Conservation (phyloP, 2,329 filamentous ascomycete genomes). For the Aschersonia sp. region DNA sequence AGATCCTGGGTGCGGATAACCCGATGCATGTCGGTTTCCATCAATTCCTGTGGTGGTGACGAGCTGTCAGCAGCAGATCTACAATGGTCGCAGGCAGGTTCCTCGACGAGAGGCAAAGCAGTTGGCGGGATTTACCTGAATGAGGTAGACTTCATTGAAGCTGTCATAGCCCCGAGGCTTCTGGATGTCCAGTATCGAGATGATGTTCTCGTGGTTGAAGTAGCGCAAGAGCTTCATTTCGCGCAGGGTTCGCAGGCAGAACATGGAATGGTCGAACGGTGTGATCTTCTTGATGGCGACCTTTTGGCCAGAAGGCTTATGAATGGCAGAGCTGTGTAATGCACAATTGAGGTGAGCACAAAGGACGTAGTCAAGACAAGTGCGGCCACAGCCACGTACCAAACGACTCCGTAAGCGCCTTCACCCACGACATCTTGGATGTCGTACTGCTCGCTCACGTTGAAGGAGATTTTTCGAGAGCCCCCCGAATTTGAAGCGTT, state of each 20-base stretch:
- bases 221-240: constrained; percentile 99
- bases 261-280: constrained; percentile 98
- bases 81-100: too few species aligned
- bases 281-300: constrained; percentile 99
- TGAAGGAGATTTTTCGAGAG: constrained; percentile 96
- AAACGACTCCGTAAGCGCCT: constrained; percentile 95
- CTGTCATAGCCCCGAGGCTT: constrained; percentile 91
- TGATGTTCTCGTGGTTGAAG: constrained; percentile 99
- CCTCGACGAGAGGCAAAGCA: not conserved
- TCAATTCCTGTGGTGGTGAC: constrained; percentile 55
- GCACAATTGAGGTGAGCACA: not conserved
- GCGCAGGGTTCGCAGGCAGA: constrained; percentile 86
- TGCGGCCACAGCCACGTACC: constrained; percentile 43
- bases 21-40: constrained; percentile 99
- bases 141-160: constrained; percentile 96
- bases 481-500: constrained; percentile 42
- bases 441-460: constrained; percentile 98
- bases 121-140: constrained; percentile 55
- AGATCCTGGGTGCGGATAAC: constrained; percentile 97
- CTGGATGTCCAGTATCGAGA: constrained; percentile 97
- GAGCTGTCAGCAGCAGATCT: not conserved
- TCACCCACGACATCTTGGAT: constrained; percentile 99
- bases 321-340: constrained; percentile 66
- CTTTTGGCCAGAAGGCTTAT: constrained; percentile 96
- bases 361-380: not conserved